A percentile compares a stretch with the other conserved stretches of the same genome.
phyloP scores from a whole-genome alignment of 352 stramenopile species.

The Plasmopara viticola region DNA sequence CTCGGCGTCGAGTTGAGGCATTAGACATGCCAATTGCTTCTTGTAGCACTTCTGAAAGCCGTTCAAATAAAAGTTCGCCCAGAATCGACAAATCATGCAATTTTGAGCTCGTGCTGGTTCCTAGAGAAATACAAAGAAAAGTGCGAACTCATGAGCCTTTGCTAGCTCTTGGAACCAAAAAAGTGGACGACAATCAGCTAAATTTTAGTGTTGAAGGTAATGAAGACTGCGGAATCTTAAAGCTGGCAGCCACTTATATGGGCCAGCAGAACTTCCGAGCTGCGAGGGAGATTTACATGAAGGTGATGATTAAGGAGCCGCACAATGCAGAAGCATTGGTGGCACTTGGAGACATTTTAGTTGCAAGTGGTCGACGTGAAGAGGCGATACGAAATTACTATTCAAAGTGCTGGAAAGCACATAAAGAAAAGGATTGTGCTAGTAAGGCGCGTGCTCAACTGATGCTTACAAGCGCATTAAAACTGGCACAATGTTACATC shows the following conservation, averaged over 20 bases:
- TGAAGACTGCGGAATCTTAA: slow-evolving; percentile 17
- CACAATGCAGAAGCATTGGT: slow-evolving; percentile 42
- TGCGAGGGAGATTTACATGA: slow-evolving; percentile 40
- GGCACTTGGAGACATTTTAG: slow-evolving; percentile 44
- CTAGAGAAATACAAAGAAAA: slow-evolving; percentile 12
- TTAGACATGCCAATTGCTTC: slow-evolving; percentile 17
- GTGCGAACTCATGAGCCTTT: slow-evolving; percentile 3
- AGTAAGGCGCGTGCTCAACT: slow-evolving; percentile 27
- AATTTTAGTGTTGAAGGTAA: slow-evolving; percentile 6
- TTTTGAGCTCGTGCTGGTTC: slow-evolving; percentile 38
- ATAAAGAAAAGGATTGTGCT: slow-evolving; percentile 7
- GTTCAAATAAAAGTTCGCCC: neutral
- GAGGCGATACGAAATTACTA: slow-evolving; percentile 36
- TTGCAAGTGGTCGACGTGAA: slow-evolving; percentile 33
- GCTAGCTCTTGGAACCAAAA: neutral
- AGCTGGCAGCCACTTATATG: slow-evolving; percentile 36
- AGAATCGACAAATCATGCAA: slow-evolving; percentile 9
- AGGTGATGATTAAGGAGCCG: slow-evolving; percentile 38
- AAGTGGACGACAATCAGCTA: neutral
- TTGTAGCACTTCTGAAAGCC: neutral
- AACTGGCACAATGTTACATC: slow-evolving; percentile 43
- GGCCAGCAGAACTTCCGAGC: slow-evolving; percentile 40
- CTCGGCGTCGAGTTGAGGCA: slow-evolving; percentile 14
- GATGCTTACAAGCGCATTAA: slow-evolving; percentile 35
- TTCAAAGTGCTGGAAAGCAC: slow-evolving; percentile 36